A percentile compares a stretch with the other conserved stretches of the same genome.
These are phyloP conservation scores for Ophiostoma perfectum DNA, from an alignment of 2,329 filamentous ascomycete genomes.

Conservation along the genomic window DNA sequence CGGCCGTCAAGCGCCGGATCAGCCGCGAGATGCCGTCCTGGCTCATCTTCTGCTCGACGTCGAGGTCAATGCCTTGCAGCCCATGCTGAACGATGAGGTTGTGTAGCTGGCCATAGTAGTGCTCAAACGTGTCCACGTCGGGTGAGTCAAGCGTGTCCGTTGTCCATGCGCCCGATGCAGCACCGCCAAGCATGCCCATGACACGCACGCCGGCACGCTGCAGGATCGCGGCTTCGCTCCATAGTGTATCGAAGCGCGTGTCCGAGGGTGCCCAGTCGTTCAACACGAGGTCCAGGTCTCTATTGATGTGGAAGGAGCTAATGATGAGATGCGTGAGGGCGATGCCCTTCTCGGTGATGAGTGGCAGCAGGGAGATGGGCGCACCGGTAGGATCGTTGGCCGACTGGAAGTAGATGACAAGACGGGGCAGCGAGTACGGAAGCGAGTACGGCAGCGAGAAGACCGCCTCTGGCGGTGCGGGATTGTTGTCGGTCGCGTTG, in stretches of 20 bases:
- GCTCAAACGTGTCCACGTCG: constrained; percentile 54
- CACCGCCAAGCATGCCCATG: constrained; percentile 82
- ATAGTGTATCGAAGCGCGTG: constrained; percentile 63
- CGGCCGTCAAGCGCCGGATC: constrained; percentile 55
- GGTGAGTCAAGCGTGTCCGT: constrained; percentile 45
- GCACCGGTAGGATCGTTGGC: constrained; percentile 25
- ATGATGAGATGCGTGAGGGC: constrained; percentile 74
- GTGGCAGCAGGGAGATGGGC: constrained; percentile 49
- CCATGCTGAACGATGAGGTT: constrained; percentile 52
- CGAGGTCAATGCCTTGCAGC: constrained; percentile 64
- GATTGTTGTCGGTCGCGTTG: not conserved
- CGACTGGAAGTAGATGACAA: constrained; percentile 48
- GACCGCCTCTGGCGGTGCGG: not conserved
- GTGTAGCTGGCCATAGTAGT: constrained; percentile 61
- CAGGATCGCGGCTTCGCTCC: constrained; percentile 68
- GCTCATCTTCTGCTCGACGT: constrained; percentile 71
- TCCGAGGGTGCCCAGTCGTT: constrained; percentile 73
- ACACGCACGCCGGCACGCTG: constrained; percentile 72
- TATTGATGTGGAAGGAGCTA: constrained; percentile 69
- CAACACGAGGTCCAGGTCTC: constrained; percentile 54
- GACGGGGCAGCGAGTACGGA: constrained; percentile 34
- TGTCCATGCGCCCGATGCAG: constrained; percentile 67
- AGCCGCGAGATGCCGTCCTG: constrained; percentile 56
- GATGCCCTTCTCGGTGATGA: constrained; percentile 45
- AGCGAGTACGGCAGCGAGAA: not conserved